phyloP scores from a whole-genome alignment of 108 stramenopile species.

The Cyclotella choctawhatcheeana region DNA sequence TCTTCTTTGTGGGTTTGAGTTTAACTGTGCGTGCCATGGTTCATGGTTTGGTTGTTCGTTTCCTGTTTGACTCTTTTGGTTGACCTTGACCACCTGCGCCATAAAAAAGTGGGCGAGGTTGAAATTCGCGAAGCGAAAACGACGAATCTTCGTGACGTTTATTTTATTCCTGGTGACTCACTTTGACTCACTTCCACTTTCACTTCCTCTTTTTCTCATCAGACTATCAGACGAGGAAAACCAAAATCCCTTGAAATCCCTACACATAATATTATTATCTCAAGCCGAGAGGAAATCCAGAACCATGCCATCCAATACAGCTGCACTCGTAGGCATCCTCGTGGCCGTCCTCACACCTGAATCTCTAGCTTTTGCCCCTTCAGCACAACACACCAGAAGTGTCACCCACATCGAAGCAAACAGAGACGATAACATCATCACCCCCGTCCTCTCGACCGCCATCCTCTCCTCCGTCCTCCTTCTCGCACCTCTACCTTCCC shows the following conservation, averaged over 20 bases:
- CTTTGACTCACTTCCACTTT: no score
- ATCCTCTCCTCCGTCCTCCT: conserved; percentile 33
- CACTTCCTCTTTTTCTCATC: no score
- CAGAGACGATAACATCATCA: conserved; percentile 8
- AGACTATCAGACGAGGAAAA: no score
- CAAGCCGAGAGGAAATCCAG: background rate
- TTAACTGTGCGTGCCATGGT: no score
- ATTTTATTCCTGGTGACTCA: no score
- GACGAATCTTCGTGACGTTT: no score
- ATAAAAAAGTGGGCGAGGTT: no score
- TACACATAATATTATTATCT: background rate
- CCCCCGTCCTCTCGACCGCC: conserved; percentile 16
- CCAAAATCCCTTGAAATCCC: no score
- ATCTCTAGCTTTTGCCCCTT: conserved; percentile 1
- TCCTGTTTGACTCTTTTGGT: no score
- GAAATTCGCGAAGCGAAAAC: no score
- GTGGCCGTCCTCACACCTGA: conserved; percentile 13
- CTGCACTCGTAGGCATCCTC: conserved; percentile 18
- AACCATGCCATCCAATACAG: conserved; percentile 31
- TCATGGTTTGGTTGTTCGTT: no score
- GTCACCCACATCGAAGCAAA: conserved; percentile 3
- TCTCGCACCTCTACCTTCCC: conserved; percentile 47
- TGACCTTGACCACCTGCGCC: no score
- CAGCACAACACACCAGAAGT: background rate
- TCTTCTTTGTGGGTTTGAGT: conserved; percentile 3